phyloP scores from a whole-genome alignment of 768 basidiomycete species.

The Lactarius sanguifluus region DNA sequence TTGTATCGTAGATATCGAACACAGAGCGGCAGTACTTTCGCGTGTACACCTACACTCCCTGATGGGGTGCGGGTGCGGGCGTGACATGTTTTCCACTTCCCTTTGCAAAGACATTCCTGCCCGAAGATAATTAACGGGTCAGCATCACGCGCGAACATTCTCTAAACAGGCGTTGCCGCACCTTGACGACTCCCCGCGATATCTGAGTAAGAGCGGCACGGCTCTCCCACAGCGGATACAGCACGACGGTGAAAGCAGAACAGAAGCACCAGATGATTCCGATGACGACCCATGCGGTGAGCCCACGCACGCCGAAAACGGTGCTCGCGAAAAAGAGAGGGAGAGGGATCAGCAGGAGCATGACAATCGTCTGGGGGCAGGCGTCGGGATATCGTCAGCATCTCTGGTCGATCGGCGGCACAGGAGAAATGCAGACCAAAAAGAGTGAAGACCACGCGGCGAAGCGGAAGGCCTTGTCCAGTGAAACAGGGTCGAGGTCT shows the following conservation, averaged over 20 bases:
- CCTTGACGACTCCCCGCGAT: slow-evolving; percentile 61
- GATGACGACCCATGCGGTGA: slow-evolving; percentile 78
- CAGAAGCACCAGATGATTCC: slow-evolving; percentile 84
- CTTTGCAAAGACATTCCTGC: slow-evolving; percentile 45
- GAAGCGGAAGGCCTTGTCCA: slow-evolving; percentile 77
- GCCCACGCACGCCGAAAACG: slow-evolving; percentile 60
- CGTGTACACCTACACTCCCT: slow-evolving; percentile 15
- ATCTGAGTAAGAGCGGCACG: slow-evolving; percentile 63
- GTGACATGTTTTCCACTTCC: slow-evolving; percentile 44
- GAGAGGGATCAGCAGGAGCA: slow-evolving; percentile 76
- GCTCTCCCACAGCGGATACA: slow-evolving; percentile 89
- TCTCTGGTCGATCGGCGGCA: slow-evolving; percentile 2
- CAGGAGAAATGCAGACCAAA: slow-evolving; percentile 47
- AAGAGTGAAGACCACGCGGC: slow-evolving; percentile 71
- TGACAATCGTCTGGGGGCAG: slow-evolving; percentile 49
- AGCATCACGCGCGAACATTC: not conserved
- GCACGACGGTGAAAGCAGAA: slow-evolving; percentile 70
- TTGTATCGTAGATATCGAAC: not conserved
- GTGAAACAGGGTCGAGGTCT: slow-evolving; percentile 62
- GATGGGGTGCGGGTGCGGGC: slow-evolving; percentile 17
- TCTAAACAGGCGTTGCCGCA: slow-evolving; percentile 31
- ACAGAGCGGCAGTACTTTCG: not conserved
- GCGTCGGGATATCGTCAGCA: not conserved
- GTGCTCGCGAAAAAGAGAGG: slow-evolving; percentile 84
- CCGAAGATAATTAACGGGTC: not conserved